phyloP scores from a whole-genome alignment of 495 filamentous ascomycete genomes.

The Penicillium mononematosum region DNA sequence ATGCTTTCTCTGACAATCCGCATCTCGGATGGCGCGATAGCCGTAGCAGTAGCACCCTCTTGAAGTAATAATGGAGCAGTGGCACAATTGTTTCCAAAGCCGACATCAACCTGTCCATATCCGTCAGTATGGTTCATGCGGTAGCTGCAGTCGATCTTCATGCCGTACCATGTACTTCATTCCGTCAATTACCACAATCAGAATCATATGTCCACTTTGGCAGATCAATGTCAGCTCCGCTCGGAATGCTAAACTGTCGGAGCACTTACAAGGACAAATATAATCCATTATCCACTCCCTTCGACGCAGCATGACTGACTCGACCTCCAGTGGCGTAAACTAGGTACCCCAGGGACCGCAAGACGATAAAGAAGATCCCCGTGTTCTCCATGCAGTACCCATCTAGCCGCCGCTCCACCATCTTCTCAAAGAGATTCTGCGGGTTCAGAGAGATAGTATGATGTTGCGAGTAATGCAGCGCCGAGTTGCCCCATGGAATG shows the following conservation, averaged over 20 bases:
- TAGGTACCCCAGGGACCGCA: conserved; percentile 60
- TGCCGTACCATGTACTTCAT: conserved; percentile 48
- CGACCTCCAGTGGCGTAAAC: conserved; percentile 52
- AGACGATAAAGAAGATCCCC: conserved; percentile 57
- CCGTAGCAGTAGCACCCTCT: conserved; percentile 37
- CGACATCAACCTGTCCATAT: conserved; percentile 60
- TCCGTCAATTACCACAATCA: conserved; percentile 59
- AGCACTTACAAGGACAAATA: conserved; percentile 30
- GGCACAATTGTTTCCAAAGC: conserved; percentile 62
- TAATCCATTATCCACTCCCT: conserved; percentile 22
- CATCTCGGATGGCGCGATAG: conserved; percentile 50
- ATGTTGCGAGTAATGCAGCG: conserved; percentile 55
- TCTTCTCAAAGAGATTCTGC: conserved; percentile 61
- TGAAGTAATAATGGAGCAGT: conserved; percentile 54
- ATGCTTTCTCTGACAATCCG: conserved; percentile 48
- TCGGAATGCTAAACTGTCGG: background rate
- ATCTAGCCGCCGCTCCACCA: conserved; percentile 61
- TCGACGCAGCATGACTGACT: conserved; percentile 29
- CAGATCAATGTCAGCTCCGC: background rate
- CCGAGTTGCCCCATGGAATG: conserved; percentile 71
- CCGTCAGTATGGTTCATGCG: conserved; percentile 7
- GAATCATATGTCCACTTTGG: conserved; percentile 58
- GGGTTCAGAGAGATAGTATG: conserved; percentile 58
- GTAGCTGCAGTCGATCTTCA: background rate
- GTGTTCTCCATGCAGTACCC: conserved; percentile 82